Conservation (phyloP, 2,329 filamentous ascomycete genomes). For the Diaporthe sp. region DNA sequence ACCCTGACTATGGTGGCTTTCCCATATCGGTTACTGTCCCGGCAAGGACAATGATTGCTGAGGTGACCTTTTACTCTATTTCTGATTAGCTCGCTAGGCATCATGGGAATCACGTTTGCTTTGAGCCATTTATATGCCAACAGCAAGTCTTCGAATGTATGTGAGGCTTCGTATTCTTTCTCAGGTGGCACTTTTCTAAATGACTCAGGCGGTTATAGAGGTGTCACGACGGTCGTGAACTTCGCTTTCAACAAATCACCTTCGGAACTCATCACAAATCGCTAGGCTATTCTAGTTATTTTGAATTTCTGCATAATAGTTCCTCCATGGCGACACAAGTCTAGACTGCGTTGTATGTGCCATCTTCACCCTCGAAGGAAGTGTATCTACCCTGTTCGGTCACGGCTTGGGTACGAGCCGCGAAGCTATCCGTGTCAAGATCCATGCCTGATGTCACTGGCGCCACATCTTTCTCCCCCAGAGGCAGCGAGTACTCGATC, state of each 20-base stretch:
- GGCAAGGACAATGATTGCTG: slow-evolving; percentile 62
- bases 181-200: not conserved
- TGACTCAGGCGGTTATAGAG: not conserved
- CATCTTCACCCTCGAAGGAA: not conserved
- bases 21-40: slow-evolving; percentile 69
- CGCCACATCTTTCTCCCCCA: not conserved
- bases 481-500: not conserved
- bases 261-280: not conserved
- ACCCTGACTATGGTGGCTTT: slow-evolving; percentile 69
- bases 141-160: not conserved
- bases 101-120: not conserved
- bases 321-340: not conserved
- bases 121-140: not conserved
- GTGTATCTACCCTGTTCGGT: slow-evolving; percentile 18
- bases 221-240: not conserved
- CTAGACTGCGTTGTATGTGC: not conserved
- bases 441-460: slow-evolving; percentile 13
- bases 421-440: slow-evolving; percentile 1
- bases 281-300: not conserved
- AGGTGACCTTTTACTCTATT: slow-evolving; percentile 54
- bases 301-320: not conserved
- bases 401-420: slow-evolving; percentile 12
- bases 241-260: too few relatives aligned
- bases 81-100: not conserved
- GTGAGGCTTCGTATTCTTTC: not conserved